Conservation (phyloP, 1,139 yeast species). For the Candida glucosophila region DNA sequence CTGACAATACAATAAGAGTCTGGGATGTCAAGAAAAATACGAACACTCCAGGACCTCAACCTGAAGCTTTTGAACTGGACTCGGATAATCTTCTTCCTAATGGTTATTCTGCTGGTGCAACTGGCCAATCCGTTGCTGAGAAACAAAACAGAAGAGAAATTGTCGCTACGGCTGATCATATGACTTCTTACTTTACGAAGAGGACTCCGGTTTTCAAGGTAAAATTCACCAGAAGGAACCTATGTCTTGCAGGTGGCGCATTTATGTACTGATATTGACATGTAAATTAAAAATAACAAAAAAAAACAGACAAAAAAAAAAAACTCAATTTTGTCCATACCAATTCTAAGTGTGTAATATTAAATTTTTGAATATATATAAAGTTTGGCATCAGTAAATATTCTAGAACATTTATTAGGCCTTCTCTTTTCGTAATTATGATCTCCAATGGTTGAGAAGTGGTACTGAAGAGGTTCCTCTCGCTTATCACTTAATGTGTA, state of each 20-base stretch:
- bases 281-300: neutral
- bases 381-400: too few relatives aligned
- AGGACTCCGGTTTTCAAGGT: conserved; percentile 92
- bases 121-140: conserved; percentile 21
- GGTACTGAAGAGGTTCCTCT: too few relatives aligned
- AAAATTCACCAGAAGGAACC: conserved; percentile 81
- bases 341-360: too few relatives aligned
- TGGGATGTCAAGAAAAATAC: conserved; percentile 93
- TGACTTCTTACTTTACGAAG: conserved; percentile 91
- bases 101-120: conserved; percentile 6
- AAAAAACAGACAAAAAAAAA: conserved; percentile 8
- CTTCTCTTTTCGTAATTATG: too few relatives aligned
- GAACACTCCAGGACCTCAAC: conserved; percentile 70
- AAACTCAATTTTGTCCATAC: conserved; percentile 7
- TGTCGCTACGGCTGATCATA: conserved; percentile 77
- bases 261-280: conserved; percentile 21
- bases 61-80: conserved; percentile 53
- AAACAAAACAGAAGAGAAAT: conserved; percentile 53
- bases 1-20: conserved; percentile 86
- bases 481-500: too few relatives aligned
- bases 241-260: conserved; percentile 92
- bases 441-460: too few relatives aligned
- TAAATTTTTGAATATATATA: too few relatives aligned
- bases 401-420: too few relatives aligned
- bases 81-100: conserved; percentile 7